These are phyloP conservation scores for Lactarius hatsudake DNA, from an alignment of 768 basidiomycete species.

Conservation along the genomic window DNA sequence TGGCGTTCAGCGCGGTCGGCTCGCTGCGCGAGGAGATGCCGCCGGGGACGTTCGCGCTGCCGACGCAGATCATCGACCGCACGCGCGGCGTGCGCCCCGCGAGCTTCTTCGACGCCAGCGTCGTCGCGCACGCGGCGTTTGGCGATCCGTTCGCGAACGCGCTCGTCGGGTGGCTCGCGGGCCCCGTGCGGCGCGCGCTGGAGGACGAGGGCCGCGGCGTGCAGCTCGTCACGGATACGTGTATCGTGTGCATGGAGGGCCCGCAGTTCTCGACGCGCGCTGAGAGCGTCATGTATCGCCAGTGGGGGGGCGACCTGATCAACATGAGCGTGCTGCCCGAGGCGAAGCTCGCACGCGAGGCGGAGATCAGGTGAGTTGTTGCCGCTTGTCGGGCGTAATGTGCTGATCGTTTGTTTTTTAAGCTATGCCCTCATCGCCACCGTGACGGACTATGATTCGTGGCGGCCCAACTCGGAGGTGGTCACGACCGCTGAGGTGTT, in stretches of 20 bases:
- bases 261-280: constrained; percentile 98
- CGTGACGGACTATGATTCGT: constrained; percentile 94
- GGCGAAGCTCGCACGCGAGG: constrained; percentile 94
- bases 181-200: constrained; percentile 60
- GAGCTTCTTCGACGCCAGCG: constrained; percentile 78
- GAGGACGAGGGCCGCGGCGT: constrained; percentile 56
- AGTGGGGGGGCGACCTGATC: constrained; percentile 90
- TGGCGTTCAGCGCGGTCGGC: constrained; percentile 95
- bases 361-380: constrained; percentile 74
- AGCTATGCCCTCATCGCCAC: constrained; percentile 93
- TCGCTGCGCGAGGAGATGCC: constrained; percentile 90
- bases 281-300: constrained; percentile 90
- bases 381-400: not conserved
- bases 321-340: constrained; percentile 98
- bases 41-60: constrained; percentile 86
- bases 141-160: constrained; percentile 83
- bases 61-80: constrained; percentile 92
- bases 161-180: constrained; percentile 64
- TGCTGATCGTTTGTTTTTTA: not conserved
- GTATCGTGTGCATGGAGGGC: constrained; percentile 95
- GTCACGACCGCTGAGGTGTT: constrained; percentile 92
- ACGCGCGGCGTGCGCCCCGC: constrained; percentile 91
- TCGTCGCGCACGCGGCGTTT: constrained; percentile 93
- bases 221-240: constrained; percentile 76
- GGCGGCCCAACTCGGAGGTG: constrained; percentile 74